Conservation (phyloP, 2,329 filamentous ascomycete genomes). For the Cladosporium colombiae region DNA sequence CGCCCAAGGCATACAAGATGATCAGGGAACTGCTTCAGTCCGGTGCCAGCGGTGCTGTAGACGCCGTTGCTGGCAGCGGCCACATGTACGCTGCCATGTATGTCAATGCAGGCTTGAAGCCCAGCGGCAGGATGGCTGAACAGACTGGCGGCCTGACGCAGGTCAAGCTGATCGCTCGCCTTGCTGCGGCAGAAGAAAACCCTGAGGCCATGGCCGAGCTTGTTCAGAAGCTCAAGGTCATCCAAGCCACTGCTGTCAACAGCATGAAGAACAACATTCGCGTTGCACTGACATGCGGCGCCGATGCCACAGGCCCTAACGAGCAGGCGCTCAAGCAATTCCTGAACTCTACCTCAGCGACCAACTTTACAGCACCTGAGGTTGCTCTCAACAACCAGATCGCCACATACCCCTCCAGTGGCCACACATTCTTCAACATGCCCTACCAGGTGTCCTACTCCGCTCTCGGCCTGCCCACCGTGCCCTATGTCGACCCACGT, state of each 20-base stretch:
- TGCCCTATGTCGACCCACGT: conserved; percentile 74
- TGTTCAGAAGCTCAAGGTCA: conserved; percentile 72
- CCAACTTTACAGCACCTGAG: conserved; percentile 29
- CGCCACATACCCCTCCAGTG: conserved; percentile 29
- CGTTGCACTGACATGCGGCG: conserved; percentile 81
- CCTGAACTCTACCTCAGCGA: conserved; percentile 44
- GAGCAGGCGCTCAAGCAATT: conserved; percentile 71
- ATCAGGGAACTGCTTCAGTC: conserved; percentile 85
- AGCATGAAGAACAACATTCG: conserved; percentile 62
- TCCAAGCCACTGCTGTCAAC: conserved; percentile 76
- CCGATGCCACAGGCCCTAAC: conserved; percentile 70
- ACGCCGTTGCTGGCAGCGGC: conserved; percentile 86
- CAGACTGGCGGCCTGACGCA: conserved; percentile 90
- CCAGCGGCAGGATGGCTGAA: conserved; percentile 71
- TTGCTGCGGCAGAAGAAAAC: conserved; percentile 75
- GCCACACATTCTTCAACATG: conserved; percentile 85
- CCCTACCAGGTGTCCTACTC: conserved; percentile 98
- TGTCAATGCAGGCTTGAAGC: conserved; percentile 76
- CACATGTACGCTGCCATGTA: conserved; percentile 83
- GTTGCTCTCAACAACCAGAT: conserved; percentile 33
- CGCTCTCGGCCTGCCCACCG: conserved; percentile 76
- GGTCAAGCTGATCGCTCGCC: conserved; percentile 76
- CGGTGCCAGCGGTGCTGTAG: conserved; percentile 84
- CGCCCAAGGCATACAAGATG: conserved; percentile 74
- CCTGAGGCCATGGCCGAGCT: conserved; percentile 64